Evolutionary conservation across 202 grass and related monocot species (phyloP).

Genomic region (Brachypodium distachyon): DNA sequence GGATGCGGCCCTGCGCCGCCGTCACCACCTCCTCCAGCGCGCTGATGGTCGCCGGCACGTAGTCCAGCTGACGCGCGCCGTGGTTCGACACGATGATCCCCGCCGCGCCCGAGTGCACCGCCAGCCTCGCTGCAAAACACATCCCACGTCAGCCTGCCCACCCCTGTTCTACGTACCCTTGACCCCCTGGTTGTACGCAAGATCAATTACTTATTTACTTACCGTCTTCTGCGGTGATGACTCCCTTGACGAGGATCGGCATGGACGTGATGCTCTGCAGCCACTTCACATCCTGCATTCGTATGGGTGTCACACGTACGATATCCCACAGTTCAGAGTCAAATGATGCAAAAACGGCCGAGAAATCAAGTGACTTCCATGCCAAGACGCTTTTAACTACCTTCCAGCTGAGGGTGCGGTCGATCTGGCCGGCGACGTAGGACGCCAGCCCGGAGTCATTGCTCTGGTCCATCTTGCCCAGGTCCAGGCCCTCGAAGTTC

Average conservation of each 20-base stretch:
- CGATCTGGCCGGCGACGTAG: conserved; percentile 81
- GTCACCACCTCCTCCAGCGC: conserved; percentile 85
- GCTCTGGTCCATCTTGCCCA: conserved; percentile 72
- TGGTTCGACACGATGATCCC: conserved; percentile 94
- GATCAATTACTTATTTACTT: too few relatives aligned
- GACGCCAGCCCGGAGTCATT: conserved; percentile 78
- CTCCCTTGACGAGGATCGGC: conserved; percentile 89
- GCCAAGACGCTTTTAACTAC: too few relatives aligned
- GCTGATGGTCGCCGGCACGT: conserved; percentile 79
- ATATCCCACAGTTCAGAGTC: neutral
- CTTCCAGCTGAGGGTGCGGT: conserved; percentile 88
- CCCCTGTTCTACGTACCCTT: too few relatives aligned
- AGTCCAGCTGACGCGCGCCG: conserved; percentile 88
- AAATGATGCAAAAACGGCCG: neutral
- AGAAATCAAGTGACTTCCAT: too few relatives aligned
- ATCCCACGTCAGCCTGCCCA: too few relatives aligned
- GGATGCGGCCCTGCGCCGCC: conserved; percentile 64
- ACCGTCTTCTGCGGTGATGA: conserved; percentile 84
- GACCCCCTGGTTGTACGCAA: too few relatives aligned
- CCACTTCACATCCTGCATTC: conserved; percentile 92
- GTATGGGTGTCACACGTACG: neutral
- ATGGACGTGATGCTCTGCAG: conserved; percentile 79
- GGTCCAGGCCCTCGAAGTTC: conserved; percentile 78
- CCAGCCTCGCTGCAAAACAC: conserved; percentile 77
- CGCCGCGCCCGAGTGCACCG: conserved; percentile 71